Evolutionary conservation across 2,329 filamentous ascomycete species (phyloP), one percentile per base, ranked within the genome.

Genomic region (Aureobasidium leucospermi): DNA sequence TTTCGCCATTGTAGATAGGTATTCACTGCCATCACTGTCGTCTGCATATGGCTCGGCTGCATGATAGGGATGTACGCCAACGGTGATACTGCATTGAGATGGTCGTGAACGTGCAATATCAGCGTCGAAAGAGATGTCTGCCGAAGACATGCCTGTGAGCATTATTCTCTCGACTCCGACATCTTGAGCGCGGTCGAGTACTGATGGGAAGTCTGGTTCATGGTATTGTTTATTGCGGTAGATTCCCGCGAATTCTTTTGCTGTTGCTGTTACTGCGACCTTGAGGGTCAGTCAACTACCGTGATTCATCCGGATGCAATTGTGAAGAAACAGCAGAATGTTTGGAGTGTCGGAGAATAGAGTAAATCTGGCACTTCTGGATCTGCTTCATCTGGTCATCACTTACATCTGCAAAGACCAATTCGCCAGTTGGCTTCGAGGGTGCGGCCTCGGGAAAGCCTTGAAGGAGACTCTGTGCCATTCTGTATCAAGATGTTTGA

Each of bases 61-160:
- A 49, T 81, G 76, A 59, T 81, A 81, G 0, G 78, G 78, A 60
- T 81, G 79, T 3, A 81, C 71, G 1, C 79, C 79, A 9, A 81
- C 69, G 1, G 79, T 81, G 59, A 78, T 67, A 10, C 69, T 75
- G 61, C 77, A 79, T 39, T 67, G 65, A 7, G 63, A 42, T 23
- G 64, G 65, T n/a, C 62, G 57, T 29, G 45, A 53, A 9, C 59
- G 62, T 5, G 67, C 69, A 10, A 71, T 64, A 3, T 60, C 63
- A 6, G 64, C 58, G 41, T 69, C 68, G 60, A 63, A 56, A 0
- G 70, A 70, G 66, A 77, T 73, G 60, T 76, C 75, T 3, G 74
- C 72, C 31, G 75, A 62, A 63, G 76, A 74, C 68, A 71, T 71
- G 45, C 69, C 67, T 6, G 70, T 71, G 6, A 72, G 63, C 62